Percentiles rank a stretch among this genome's conserved stretches.
Evolutionary conservation across 2,329 filamentous ascomycete species (phyloP).

Genomic region (Phialophora verrucosa): DNA sequence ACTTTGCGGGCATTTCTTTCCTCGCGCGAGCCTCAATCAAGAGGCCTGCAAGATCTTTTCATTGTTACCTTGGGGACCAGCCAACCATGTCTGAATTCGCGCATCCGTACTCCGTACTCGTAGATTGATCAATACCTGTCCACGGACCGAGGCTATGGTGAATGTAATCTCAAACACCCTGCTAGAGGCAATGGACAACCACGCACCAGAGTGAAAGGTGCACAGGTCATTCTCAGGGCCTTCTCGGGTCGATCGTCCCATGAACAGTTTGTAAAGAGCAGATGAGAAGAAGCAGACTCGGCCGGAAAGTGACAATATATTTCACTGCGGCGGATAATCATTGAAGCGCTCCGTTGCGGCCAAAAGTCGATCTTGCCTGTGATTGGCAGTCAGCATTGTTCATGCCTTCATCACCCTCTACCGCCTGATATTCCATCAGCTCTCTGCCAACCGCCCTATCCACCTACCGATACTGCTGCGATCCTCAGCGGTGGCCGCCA

Average conservation of each 20-base stretch:
- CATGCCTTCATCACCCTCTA: slow-evolving; percentile 3
- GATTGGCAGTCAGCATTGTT: slow-evolving; percentile 1
- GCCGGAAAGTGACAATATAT: neutral
- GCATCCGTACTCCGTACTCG: neutral
- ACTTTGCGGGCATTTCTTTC: neutral
- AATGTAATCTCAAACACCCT: neutral
- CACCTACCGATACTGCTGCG: slow-evolving; percentile 1
- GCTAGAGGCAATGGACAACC: neutral
- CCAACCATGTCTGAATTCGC: neutral
- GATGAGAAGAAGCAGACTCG: neutral
- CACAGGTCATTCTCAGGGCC: neutral
- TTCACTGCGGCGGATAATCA: slow-evolving; percentile 11
- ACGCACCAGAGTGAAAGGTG: neutral
- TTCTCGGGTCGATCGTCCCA: neutral
- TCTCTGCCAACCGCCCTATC: neutral
- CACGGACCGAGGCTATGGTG: neutral
- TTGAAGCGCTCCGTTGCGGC: slow-evolving; percentile 12
- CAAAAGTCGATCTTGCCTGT: slow-evolving; percentile 4
- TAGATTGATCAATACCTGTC: neutral
- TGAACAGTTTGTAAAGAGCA: neutral
- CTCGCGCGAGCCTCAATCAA: neutral
- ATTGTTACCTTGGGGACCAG: neutral
- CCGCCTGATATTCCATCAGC: neutral
- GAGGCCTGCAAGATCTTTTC: neutral
- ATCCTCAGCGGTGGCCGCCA: slow-evolving; percentile 3